Conservation (phyloP, 768 basidiomycete species). For the Mycena pura region DNA sequence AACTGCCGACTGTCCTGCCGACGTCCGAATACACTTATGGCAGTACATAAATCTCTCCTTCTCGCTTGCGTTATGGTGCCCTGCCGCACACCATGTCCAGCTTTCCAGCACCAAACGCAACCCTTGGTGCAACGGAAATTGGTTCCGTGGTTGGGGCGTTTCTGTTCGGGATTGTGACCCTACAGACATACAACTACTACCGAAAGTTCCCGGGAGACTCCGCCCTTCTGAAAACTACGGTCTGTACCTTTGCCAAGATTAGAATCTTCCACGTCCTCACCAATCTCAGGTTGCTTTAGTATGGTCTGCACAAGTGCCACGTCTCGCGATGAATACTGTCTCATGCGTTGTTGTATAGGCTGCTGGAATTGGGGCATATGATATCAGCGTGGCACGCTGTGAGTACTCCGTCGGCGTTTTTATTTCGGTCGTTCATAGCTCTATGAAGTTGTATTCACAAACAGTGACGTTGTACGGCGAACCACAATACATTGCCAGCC, state of each 20-base stretch:
- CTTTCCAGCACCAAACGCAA: no score
- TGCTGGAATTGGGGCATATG: constrained; percentile 9
- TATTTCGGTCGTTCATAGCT: not conserved
- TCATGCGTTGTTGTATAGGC: not conserved
- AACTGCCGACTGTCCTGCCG: no score
- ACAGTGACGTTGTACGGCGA: constrained; percentile 10
- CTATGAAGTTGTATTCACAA: not conserved
- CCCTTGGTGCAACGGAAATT: constrained; percentile 1
- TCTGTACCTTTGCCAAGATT: not conserved
- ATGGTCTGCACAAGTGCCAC: not conserved
- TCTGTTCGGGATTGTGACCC: constrained; percentile 2
- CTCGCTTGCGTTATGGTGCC: no score
- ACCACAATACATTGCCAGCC: not conserved
- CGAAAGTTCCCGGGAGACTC: not conserved
- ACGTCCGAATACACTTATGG: no score
- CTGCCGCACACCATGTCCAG: no score
- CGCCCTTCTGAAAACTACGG: not conserved
- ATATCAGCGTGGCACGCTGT: constrained; percentile 10
- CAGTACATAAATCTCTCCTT: no score
- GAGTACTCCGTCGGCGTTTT: not conserved
- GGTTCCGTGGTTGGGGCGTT: not conserved
- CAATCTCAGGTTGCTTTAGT: not conserved
- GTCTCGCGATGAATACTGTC: no score
- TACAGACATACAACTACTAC: constrained; percentile 7
- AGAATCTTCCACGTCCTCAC: not conserved